phyloP scores from a whole-genome alignment of 2,329 filamentous ascomycete genomes.

The Lasiodiplodia theobromae region DNA sequence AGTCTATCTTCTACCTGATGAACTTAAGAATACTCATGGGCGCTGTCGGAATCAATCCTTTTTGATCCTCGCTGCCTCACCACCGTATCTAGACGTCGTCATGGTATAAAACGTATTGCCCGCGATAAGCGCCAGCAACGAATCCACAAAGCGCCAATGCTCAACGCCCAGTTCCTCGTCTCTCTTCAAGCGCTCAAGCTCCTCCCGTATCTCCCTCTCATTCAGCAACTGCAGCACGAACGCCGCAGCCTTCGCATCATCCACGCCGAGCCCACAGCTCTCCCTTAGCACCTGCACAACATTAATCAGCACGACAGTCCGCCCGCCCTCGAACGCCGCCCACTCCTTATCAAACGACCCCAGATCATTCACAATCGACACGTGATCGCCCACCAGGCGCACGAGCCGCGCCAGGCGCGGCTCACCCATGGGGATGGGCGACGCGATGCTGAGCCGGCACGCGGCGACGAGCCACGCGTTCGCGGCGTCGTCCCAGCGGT shows the following conservation, averaged over 20 bases:
- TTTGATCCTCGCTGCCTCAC: slow-evolving; percentile 8
- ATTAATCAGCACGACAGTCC: slow-evolving; percentile 1
- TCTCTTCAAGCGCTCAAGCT: neutral
- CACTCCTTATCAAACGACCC: slow-evolving; percentile 16
- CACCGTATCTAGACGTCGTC: slow-evolving; percentile 20
- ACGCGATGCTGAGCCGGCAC: slow-evolving; percentile 5
- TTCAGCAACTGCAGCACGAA: slow-evolving; percentile 7
- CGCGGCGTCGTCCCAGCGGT: slow-evolving; percentile 15
- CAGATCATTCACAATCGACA: slow-evolving; percentile 16
- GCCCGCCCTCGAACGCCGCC: neutral
- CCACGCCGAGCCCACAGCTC: neutral
- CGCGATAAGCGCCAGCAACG: slow-evolving; percentile 3
- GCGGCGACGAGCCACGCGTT: slow-evolving; percentile 2
- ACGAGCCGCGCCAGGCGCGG: neutral
- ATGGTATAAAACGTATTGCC: slow-evolving; percentile 20
- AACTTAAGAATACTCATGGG: too few species aligned
- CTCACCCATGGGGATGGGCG: neutral
- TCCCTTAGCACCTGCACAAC: slow-evolving; percentile 7
- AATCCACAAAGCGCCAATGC: slow-evolving; percentile 4
- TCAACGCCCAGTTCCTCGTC: neutral
- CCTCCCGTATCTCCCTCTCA: neutral
- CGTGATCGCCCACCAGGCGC: slow-evolving; percentile 9
- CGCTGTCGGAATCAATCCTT: neutral
- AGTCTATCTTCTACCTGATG: too few species aligned
- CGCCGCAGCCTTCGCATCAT: slow-evolving; percentile 10